Conservation (phyloP, 192 early-diverging fungal species). For the Gaertneriomyces semiglobifer region DNA sequence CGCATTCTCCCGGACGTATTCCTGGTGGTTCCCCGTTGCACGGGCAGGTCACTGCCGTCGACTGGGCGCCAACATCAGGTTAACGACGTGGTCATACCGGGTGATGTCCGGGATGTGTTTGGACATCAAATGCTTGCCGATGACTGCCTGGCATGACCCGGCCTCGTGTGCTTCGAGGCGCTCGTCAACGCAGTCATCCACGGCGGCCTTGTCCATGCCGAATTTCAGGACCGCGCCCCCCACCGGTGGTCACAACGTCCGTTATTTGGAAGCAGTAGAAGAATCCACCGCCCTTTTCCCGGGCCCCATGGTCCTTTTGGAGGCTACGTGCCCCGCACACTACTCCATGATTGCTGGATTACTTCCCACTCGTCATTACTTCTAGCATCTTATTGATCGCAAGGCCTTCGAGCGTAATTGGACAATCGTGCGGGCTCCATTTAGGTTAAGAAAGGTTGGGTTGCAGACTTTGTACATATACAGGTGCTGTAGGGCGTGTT, state of each 20-base stretch:
- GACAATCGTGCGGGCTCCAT: too few relatives aligned
- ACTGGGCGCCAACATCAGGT: slow-evolving; percentile 2
- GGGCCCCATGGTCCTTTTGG: too few relatives aligned
- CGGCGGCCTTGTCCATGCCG: not conserved
- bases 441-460: too few relatives aligned
- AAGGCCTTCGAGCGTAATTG: too few relatives aligned
- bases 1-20: not conserved
- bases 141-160: not conserved
- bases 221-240: slow-evolving; percentile 4
- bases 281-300: too few relatives aligned
- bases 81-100: slow-evolving; percentile 10
- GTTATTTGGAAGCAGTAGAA: not conserved
- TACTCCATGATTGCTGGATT: too few relatives aligned
- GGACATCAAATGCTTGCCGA: not conserved
- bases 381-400: too few relatives aligned
- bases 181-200: not conserved
- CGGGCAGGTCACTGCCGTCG: not conserved
- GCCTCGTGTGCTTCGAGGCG: slow-evolving; percentile 2
- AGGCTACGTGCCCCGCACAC: too few relatives aligned
- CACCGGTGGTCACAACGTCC: not conserved
- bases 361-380: too few relatives aligned
- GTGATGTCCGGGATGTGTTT: not conserved
- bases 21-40: not conserved
- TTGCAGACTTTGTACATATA: too few relatives aligned
- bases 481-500: too few relatives aligned